These are phyloP conservation scores for Wallacemonas collosoma DNA, from an alignment of 208 protist species.

Conservation along the genomic window DNA sequence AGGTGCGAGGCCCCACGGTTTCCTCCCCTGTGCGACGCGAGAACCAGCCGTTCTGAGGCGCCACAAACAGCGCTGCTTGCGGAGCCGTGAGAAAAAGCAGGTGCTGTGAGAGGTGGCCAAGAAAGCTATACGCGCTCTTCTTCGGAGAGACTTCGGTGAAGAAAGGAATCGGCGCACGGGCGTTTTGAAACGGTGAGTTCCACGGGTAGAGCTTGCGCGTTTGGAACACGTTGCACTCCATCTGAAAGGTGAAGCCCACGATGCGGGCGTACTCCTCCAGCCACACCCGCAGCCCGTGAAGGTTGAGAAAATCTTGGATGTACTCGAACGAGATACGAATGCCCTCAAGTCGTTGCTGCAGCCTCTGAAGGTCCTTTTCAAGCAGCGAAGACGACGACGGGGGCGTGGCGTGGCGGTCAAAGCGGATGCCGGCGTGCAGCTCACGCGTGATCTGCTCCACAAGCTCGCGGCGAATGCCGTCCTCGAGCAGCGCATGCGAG, in stretches of 20 bases:
- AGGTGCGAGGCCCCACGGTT: constrained; percentile 87
- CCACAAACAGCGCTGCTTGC: constrained; percentile 76
- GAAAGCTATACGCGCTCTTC: constrained; percentile 70
- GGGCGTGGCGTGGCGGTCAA: constrained; percentile 41
- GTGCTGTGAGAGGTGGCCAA: constrained; percentile 93
- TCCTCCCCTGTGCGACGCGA: constrained; percentile 49
- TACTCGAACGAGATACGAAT: constrained; percentile 96
- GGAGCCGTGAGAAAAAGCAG: constrained; percentile 89
- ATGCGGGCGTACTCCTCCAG: constrained; percentile 97
- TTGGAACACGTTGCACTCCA: constrained; percentile 96
- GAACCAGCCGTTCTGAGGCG: constrained; percentile 88
- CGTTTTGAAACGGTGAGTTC: constrained; percentile 90
- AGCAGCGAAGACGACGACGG: constrained; percentile 39
- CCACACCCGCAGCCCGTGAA: constrained; percentile 97
- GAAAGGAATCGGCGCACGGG: constrained; percentile 93
- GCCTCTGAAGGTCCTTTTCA: constrained; percentile 77
- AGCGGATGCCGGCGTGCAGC: constrained; percentile 72
- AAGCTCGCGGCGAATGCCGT: constrained; percentile 96
- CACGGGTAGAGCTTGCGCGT: constrained; percentile 92
- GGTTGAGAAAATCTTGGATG: constrained; percentile 97
- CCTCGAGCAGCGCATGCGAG: constrained; percentile 96
- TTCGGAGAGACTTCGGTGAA: constrained; percentile 40
- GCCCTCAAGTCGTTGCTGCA: constrained; percentile 84
- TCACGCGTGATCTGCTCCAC: constrained; percentile 79
- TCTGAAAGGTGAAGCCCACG: constrained; percentile 97